A percentile compares a stretch with the other conserved stretches of the same genome.
Conservation (phyloP, 2,329 filamentous ascomycete genomes). For the Xylaria sp. region DNA sequence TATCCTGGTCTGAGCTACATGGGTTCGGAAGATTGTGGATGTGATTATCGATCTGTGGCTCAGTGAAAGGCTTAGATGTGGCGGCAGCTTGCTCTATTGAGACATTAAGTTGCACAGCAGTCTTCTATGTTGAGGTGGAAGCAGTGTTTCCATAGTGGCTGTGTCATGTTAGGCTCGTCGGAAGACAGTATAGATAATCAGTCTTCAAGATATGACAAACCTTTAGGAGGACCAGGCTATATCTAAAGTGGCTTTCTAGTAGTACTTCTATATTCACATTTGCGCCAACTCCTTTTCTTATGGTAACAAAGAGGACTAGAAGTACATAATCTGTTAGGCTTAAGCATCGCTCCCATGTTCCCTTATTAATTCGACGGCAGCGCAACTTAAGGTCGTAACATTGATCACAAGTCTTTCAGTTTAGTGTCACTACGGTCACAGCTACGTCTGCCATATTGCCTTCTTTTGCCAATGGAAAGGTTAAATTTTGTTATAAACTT, state of each 20-base stretch:
- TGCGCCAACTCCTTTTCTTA: slow-evolving; percentile 4
- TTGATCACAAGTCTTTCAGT: slow-evolving; percentile 58
- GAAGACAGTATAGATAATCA: background rate
- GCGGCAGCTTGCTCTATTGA: slow-evolving; percentile 22
- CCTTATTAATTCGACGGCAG: slow-evolving; percentile 55
- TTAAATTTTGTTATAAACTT: background rate
- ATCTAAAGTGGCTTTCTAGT: slow-evolving; percentile 15
- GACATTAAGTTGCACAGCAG: slow-evolving; percentile 30
- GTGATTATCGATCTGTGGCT: slow-evolving; percentile 9
- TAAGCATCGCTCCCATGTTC: slow-evolving; percentile 57
- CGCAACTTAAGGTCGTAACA: slow-evolving; percentile 60
- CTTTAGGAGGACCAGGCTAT: slow-evolving; percentile 15
- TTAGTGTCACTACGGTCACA: slow-evolving; percentile 12
- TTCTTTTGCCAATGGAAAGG: background rate
- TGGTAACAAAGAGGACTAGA: slow-evolving; percentile 54
- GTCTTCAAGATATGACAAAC: slow-evolving; percentile 9
- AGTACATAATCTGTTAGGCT: slow-evolving; percentile 56
- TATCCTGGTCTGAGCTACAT: background rate
- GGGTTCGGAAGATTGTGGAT: background rate
- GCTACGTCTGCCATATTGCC: background rate
- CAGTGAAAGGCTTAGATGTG: background rate
- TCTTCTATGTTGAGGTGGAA: slow-evolving; percentile 5
- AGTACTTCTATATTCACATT: background rate
- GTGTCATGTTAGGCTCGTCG: slow-evolving; percentile 4
- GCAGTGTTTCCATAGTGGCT: slow-evolving; percentile 1